Evolutionary conservation across 805 yeast species (phyloP).

Genomic region (Brettanomyces anomalus): DNA sequence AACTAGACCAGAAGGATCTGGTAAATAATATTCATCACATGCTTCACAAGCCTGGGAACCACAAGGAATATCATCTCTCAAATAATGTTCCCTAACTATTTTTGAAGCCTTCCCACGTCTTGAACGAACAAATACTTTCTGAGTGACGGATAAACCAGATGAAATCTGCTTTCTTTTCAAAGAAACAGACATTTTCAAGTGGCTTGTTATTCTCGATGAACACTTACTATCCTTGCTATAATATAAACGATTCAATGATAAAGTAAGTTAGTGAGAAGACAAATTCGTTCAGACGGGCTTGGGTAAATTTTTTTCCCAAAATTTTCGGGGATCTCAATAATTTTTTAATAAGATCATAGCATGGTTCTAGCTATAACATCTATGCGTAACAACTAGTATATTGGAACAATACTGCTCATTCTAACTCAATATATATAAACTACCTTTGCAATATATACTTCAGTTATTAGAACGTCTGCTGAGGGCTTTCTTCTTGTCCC

Average conservation of each 20-base stretch:
- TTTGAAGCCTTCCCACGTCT: constrained; percentile 86
- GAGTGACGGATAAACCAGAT: constrained; percentile 57
- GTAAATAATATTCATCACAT: constrained; percentile 48
- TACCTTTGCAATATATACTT: neutral
- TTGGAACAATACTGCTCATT: too few relatives aligned
- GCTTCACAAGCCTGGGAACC: constrained; percentile 58
- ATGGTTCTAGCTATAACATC: too few relatives aligned
- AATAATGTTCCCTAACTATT: constrained; percentile 87
- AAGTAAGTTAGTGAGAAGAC: too few relatives aligned
- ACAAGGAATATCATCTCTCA: constrained; percentile 90
- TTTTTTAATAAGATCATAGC: neutral
- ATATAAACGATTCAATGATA: neutral
- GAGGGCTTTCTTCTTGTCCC: constrained; percentile 57
- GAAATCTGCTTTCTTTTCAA: constrained; percentile 34
- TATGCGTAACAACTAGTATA: too few relatives aligned
- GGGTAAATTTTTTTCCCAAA: too few relatives aligned
- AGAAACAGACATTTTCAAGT: constrained; percentile 1
- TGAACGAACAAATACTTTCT: constrained; percentile 87
- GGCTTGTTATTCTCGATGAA: neutral
- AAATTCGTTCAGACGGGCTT: too few relatives aligned
- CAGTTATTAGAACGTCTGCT: constrained; percentile 28
- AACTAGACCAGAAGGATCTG: constrained; percentile 61
- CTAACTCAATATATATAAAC: too few relatives aligned
- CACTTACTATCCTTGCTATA: neutral
- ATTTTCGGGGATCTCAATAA: too few relatives aligned